Conservation (phyloP, 83 land plant genomes). For the Picea mariana region DNA sequence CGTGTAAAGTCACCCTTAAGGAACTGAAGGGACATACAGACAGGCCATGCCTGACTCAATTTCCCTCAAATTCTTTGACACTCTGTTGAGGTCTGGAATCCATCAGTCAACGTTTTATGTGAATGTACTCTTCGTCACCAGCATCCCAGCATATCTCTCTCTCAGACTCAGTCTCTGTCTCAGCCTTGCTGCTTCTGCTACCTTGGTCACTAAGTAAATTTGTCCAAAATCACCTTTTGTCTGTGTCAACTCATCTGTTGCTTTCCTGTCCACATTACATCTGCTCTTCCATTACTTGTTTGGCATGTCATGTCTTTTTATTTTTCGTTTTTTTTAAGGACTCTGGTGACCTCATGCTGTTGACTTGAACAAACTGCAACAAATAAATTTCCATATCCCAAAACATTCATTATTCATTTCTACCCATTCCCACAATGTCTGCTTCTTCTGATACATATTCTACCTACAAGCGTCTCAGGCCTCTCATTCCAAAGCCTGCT, state of each 20-base stretch:
- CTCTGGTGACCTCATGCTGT: neutral
- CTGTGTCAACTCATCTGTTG: constrained; percentile 5
- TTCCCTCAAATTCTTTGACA: neutral
- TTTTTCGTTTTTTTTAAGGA: neutral
- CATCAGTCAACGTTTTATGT: constrained; percentile 5
- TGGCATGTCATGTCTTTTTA: neutral
- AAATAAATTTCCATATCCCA: neutral
- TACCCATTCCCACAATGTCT: neutral
- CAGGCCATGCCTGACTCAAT: neutral
- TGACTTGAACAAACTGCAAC: neutral
- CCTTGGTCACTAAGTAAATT: neutral
- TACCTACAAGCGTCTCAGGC: constrained; percentile 12
- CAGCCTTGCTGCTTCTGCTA: neutral
- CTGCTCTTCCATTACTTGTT: neutral
- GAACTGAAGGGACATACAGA: too few relatives aligned
- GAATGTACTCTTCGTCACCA: constrained; percentile 6
- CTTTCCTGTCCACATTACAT: neutral
- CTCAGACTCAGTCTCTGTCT: too few relatives aligned
- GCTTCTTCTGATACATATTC: neutral
- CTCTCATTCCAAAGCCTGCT: constrained; percentile 9
- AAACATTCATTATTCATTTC: neutral
- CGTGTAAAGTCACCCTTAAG: neutral
- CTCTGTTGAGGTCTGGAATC: constrained; percentile 1
- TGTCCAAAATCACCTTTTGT: constrained; percentile 6
- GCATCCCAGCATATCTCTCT: too few relatives aligned